Conservation (phyloP, 176 grass and related monocot genomes). For the Aegilops speltoides region DNA sequence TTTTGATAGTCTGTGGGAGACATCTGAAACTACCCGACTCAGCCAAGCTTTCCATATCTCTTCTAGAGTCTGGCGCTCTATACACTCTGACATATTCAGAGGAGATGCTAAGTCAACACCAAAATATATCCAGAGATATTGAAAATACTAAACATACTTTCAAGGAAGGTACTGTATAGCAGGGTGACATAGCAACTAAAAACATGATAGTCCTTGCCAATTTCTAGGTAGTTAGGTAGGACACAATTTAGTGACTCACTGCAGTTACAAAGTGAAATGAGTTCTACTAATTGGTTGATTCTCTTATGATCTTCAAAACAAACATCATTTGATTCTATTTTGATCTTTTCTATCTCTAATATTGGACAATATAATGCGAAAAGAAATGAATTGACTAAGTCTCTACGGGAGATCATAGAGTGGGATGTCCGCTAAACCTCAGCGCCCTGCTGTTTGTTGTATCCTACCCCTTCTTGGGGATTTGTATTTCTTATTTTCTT, state of each 20-base stretch:
- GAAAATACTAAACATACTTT: constrained; percentile 12
- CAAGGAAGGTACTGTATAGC: neutral
- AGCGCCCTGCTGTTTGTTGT: no score
- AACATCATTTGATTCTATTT: no score
- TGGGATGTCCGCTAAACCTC: no score
- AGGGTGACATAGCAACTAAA: no score
- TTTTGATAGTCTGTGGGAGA: constrained; percentile 73
- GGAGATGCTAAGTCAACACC: constrained; percentile 11
- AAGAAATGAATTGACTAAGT: neutral
- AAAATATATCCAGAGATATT: neutral
- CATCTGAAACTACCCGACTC: constrained; percentile 60
- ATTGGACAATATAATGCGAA: constrained; percentile 6
- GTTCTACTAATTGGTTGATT: neutral
- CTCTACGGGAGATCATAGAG: neutral
- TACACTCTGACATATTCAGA: constrained; percentile 42
- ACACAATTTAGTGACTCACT: neutral
- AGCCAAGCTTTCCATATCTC: constrained; percentile 41
- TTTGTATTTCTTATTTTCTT: no score
- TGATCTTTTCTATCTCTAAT: neutral
- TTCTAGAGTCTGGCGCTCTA: constrained; percentile 43
- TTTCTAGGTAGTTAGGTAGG: neutral
- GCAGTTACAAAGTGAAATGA: neutral
- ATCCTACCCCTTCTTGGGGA: no score
- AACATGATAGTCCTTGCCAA: constrained; percentile 12
- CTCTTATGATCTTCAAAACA: neutral